Evolutionary conservation across 345 rosid species (phyloP), one percentile per base, ranked within the genome.

Genomic region (Salix purpurea): DNA sequence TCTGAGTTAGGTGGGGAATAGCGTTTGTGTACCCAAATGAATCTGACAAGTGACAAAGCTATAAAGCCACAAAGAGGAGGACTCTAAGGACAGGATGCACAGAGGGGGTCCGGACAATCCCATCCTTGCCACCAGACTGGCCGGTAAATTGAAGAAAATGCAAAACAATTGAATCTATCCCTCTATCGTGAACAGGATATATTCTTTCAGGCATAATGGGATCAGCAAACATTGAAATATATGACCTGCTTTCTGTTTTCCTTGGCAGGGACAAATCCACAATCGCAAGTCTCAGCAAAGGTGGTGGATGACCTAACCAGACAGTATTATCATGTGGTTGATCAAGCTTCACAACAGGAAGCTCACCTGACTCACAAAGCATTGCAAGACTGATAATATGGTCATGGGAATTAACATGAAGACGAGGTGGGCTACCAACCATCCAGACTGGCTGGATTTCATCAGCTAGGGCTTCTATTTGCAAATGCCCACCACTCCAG

Each of bases 391-490:
- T 97, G 71, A 78, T 79, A 76, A 96, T 79, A 70, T 72, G 83
- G 82, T 86, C 85, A 58, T 74, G 84, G 77, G 90, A 82, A 81
- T 86, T 86, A 77, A 91, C 89, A 79, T 87, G 87, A 77, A 96
- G 85, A 76, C 89, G 96, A 74, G 97, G 93, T 23, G 90, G 84
- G 80, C 84, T 94, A 78, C 87, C 91, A 79, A 83, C 72, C 34
- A 83, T 89, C 99, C 99, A 94, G 67, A 92, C 89, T 73, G 98
- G 98, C 86, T 94, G 98, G 77, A 94, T 90, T 88, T 96, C 99
- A 88, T 96, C 98, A 71, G 96, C 97, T 69, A 96, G 83, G 76
- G 97, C 97, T 75, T 94, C 97, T 78, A 96, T 86, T 84, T 96
- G 97, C 86, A 94, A 77, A 70, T 94, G 97, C 60, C 99, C 98